Evolutionary conservation across 192 early-diverging fungal genomes (phyloP).

Genomic region (Coemansia biformis): DNA sequence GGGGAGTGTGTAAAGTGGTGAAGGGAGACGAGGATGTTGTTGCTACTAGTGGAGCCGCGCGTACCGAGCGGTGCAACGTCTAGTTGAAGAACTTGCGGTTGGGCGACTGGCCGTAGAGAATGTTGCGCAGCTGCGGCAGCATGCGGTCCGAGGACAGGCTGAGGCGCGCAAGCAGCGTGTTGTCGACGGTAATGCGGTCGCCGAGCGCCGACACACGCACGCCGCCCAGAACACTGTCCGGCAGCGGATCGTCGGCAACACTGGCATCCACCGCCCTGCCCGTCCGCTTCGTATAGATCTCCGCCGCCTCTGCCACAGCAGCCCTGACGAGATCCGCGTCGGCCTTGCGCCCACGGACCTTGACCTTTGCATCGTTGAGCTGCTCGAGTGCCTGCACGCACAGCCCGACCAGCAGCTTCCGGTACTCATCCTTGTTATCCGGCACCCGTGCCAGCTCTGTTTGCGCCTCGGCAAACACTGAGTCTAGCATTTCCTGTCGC

Average conservation of each 20-base stretch:
- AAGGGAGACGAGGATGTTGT: no score
- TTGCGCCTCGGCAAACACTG: conserved; percentile 71
- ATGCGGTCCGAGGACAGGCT: conserved; percentile 76
- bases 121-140: conserved; percentile 88
- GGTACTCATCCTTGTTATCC: conserved; percentile 58
- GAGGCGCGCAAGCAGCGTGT: conserved; percentile 88
- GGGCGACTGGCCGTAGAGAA: conserved; percentile 87
- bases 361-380: conserved; percentile 77
- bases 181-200: conserved; percentile 78
- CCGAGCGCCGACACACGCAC: conserved; percentile 72
- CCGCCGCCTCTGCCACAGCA: conserved; percentile 49
- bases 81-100: conserved; percentile 83
- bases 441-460: conserved; percentile 55
- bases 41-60: no score
- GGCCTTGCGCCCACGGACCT: conserved; percentile 62
- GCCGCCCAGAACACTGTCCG: conserved; percentile 83
- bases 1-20: no score
- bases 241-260: conserved; percentile 57
- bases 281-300: conserved; percentile 57
- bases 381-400: conserved; percentile 73
- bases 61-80: no score
- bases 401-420: conserved; percentile 64
- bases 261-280: conserved; percentile 28
- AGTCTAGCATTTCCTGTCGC: conserved; percentile 81
- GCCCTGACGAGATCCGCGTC: conserved; percentile 62